Evolutionary conservation across 148 eudicot species (phyloP), one percentile per base, ranked within the genome.

Genomic region (Rhododendron mucronatum): DNA sequence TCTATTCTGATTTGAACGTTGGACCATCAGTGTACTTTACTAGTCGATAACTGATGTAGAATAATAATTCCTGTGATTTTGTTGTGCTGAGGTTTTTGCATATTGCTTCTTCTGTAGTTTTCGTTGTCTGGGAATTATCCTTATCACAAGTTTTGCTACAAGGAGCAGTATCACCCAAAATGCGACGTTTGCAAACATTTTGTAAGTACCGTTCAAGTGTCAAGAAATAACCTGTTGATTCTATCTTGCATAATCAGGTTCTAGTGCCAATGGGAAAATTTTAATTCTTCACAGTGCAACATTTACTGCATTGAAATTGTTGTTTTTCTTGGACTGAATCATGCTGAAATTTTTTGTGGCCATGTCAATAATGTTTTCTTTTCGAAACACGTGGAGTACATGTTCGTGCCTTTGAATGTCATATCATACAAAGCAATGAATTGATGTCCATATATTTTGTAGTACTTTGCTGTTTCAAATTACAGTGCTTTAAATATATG

Each of bases 151-250:
- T 57, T 91, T 80, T 95, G 98, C 94, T 93, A 95, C 91, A 95
- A 93, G 90, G 96, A 95, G 85, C 92, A 92, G 84, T 91, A 95
- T 88, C 95, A 95, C 89, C 98, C 98, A 28, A 93, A 95, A 88
- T 95, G 98, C 86, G 98, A 92, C 71, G 91, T 95, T 75, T 95
- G 98, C 90, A 90, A 90, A 53, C 94, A 92, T 87, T 93, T 95
- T 91, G 98, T 95, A 89, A 93, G 98, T 92, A 80, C 53, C 63
- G 44, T 78, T 76, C 18, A 71, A 48, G 14, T 55, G 55, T 74
- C 55, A 44, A 83, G 78, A 67, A 83, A 67, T 44, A 65, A 13
- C 26, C 28, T 50, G 80, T 65, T 83, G 18, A 69, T 37, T 82
- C 59, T 71, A 16, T 83, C 78, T 30, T 30, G 63, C 59, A 84